Base-by-base conservation (phyloP, 495 filamentous ascomycete species). In the Clavariopsis aquatica region DNA sequence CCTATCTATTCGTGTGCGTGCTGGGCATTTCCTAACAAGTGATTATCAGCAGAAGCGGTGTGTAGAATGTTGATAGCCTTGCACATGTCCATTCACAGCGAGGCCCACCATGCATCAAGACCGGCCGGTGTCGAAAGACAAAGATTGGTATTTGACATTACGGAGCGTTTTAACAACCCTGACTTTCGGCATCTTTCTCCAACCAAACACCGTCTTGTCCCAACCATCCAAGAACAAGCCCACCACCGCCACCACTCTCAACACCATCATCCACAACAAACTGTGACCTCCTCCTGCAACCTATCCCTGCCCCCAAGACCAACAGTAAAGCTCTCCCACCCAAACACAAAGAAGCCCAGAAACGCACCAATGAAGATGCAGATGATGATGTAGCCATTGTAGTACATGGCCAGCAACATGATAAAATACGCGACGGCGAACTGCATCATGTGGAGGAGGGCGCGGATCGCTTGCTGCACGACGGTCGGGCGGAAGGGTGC, bases 371-470 rank as follows among this genome's bases (percentile, higher is more conserved):
- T 78, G 46, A 84, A 71, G 60, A 85, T 83, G 64, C 75, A 78
- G 63, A 84, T 80, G 66, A 85, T 82, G 68, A 84, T 77, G 53
- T 84, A 85, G 17, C 83, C 82, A 56, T 84, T 72, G 43, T 67
- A 72, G 52, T 72, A 72, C 70, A 72, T 72, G 22, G 79, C 83
- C 47, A 84, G 69, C 60, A 84, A 62, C 84, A 85, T 85, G 60
- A 85, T 67, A 47, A 84, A 78, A 54, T 84, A 85, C 9, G 80
- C 84, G 51, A 82, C 69, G n/a, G 77, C 81, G 59, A 84, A 84
- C 38, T 78, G 77, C 13, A 74, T 65, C 49, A 77, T 76, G 66
- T 85, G 80, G 29, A 85, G 69, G 15, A 82, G 19, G 0, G 80
- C 74, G 1, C 81, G 74, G 43, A 83, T 70, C 1, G 75, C 51